These are phyloP conservation scores for Penicillium crustosum DNA, from an alignment of 2,329 filamentous ascomycete genomes.

Conservation along the genomic window DNA sequence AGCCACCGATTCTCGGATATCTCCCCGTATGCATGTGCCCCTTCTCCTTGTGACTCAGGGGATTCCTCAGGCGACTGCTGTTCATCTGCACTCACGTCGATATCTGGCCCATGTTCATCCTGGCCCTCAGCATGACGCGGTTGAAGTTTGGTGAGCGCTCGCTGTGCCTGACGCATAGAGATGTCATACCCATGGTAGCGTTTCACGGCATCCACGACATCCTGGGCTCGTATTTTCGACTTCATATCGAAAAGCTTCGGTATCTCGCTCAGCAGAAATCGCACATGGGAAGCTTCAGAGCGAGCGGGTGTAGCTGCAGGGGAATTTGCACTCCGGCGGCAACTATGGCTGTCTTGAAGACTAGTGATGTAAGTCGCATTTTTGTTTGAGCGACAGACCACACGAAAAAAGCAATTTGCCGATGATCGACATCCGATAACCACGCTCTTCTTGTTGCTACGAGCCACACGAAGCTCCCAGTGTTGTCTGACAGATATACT, in stretches of 20 bases:
- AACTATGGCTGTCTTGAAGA: slow-evolving; percentile 41
- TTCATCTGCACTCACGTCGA: slow-evolving; percentile 28
- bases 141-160: slow-evolving; percentile 39
- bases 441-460: slow-evolving; percentile 45
- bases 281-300: slow-evolving; percentile 43
- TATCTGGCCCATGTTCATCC: slow-evolving; percentile 23
- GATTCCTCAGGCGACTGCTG: slow-evolving; percentile 28
- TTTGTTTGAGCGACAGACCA: slow-evolving; percentile 43
- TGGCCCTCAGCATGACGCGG: slow-evolving; percentile 28
- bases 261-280: slow-evolving; percentile 41
- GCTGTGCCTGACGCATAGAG: slow-evolving; percentile 41
- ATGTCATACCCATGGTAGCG: slow-evolving; percentile 45
- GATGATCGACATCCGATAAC: slow-evolving; percentile 44
- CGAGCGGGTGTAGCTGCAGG: slow-evolving; percentile 37
- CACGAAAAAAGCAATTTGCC: slow-evolving; percentile 41
- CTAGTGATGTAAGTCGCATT: slow-evolving; percentile 43
- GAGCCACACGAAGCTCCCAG: slow-evolving; percentile 42
- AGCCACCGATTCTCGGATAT: slow-evolving; percentile 37
- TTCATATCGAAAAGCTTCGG: slow-evolving; percentile 44
- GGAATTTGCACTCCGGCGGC: slow-evolving; percentile 32
- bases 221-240: slow-evolving; percentile 37
- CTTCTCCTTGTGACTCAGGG: slow-evolving; percentile 28
- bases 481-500: slow-evolving; percentile 44
- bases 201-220: slow-evolving; percentile 43
- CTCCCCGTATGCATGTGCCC: slow-evolving; percentile 26